A percentile compares a stretch with the other conserved stretches of the same genome.
These are phyloP conservation scores for Westerdykella ornata DNA, from an alignment of 2,329 filamentous ascomycete species.

Conservation along the genomic window DNA sequence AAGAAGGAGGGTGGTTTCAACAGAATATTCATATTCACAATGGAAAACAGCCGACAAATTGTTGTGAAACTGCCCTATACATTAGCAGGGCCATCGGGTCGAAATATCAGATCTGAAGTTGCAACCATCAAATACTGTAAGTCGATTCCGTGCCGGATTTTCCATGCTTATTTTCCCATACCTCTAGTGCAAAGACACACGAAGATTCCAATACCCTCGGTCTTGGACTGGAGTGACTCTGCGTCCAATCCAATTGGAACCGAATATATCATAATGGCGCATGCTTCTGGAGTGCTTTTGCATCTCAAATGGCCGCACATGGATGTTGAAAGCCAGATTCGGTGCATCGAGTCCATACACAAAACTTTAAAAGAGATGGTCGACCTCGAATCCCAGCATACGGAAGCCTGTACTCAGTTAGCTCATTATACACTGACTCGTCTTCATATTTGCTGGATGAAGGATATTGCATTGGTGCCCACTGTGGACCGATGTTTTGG, in stretches of 20 bases:
- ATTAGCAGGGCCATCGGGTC: slow-evolving; percentile 33
- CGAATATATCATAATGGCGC: slow-evolving; percentile 39
- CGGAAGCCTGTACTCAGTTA: slow-evolving; percentile 37
- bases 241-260: slow-evolving; percentile 30
- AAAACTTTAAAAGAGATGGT: slow-evolving; percentile 28
- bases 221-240: slow-evolving; percentile 41
- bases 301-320: slow-evolving; percentile 32
- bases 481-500: slow-evolving; percentile 5
- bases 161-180: too few relatives aligned
- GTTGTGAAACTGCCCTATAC: slow-evolving; percentile 41
- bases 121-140: slow-evolving; percentile 42
- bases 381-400: slow-evolving; percentile 35
- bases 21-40: slow-evolving; percentile 40
- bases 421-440: too few relatives aligned
- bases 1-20: slow-evolving; percentile 45
- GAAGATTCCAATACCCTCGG: slow-evolving; percentile 38
- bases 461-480: slow-evolving; percentile 32
- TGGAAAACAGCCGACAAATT: slow-evolving; percentile 34
- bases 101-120: slow-evolving; percentile 41
- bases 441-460: too few relatives aligned
- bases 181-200: slow-evolving; percentile 38
- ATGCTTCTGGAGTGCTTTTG: slow-evolving; percentile 30
- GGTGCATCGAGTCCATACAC: slow-evolving; percentile 27
- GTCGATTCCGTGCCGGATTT: too few relatives aligned
- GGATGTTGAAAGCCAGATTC: slow-evolving; percentile 29